Conservation (phyloP, 345 rosid species). For the Eutrema japonicum region DNA sequence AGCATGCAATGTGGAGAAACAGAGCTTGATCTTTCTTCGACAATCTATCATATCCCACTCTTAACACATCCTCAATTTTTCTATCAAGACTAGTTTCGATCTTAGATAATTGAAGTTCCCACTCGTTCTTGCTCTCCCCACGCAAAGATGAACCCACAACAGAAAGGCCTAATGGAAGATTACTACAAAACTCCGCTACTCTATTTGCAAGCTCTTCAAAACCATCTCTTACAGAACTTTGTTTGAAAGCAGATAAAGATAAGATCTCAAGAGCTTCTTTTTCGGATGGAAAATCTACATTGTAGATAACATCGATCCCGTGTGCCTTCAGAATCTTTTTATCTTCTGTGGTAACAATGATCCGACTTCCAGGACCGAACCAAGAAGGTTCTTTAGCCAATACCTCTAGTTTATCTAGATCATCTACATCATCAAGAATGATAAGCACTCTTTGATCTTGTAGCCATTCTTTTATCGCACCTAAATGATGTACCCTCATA, state of each 20-base stretch:
- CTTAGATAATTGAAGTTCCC: too few species aligned
- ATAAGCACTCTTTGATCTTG: neutral
- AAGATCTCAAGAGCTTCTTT: constrained; percentile 2
- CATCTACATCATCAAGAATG: constrained; percentile 57
- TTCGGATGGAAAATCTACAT: neutral
- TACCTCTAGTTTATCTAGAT: constrained; percentile 43
- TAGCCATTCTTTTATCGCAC: neutral
- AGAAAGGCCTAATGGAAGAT: too few species aligned
- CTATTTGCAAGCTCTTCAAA: constrained; percentile 3
- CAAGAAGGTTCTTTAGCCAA: constrained; percentile 47
- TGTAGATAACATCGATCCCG: neutral
- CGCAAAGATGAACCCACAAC: too few species aligned
- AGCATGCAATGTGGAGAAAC: constrained; percentile 48
- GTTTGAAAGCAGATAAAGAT: constrained; percentile 15
- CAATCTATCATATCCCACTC: constrained; percentile 18
- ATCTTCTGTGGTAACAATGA: constrained; percentile 64
- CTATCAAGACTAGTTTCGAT: too few species aligned
- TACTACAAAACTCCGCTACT: constrained; percentile 1
- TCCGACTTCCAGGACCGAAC: constrained; percentile 55
- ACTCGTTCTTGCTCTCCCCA: too few species aligned
- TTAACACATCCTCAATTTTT: too few species aligned
- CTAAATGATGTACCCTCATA: too few species aligned
- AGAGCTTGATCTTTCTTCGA: constrained; percentile 1
- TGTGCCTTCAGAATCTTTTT: constrained; percentile 6
- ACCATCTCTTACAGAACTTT: neutral